These are phyloP conservation scores for Fomitopsis pinicola DNA, from an alignment of 1,284 basidiomycete genomes.

Conservation along the genomic window DNA sequence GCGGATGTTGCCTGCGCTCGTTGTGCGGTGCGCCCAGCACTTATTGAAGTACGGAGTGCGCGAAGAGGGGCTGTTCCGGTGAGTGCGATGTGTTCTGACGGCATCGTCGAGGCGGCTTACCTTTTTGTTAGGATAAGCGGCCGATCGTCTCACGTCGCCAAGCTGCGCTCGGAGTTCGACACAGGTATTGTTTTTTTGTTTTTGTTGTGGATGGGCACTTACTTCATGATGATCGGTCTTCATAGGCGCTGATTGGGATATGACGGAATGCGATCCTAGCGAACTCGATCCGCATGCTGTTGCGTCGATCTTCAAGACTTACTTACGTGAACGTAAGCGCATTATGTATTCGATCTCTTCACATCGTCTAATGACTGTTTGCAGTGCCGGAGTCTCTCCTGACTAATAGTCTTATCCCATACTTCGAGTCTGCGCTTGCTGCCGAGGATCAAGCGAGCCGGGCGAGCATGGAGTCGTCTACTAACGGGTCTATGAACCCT, in stretches of 20 bases:
- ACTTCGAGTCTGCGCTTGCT: constrained; percentile 72
- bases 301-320: constrained; percentile 81
- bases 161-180: constrained; percentile 80
- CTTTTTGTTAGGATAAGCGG: constrained; percentile 59
- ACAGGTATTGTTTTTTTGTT: constrained; percentile 45
- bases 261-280: constrained; percentile 68
- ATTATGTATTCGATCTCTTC: constrained; percentile 5
- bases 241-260: constrained; percentile 79
- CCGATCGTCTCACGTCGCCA: constrained; percentile 69
- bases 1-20: constrained; percentile 64
- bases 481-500: constrained; percentile 7
- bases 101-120: background rate
- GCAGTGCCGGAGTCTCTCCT: constrained; percentile 81
- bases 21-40: constrained; percentile 78
- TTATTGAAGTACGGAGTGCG: constrained; percentile 74
- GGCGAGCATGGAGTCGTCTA: constrained; percentile 20
- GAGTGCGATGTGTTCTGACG: constrained; percentile 18
- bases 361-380: constrained; percentile 6
- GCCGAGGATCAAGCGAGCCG: constrained; percentile 41
- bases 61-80: constrained; percentile 84
- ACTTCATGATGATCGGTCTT: constrained; percentile 7
- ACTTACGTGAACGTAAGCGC: constrained; percentile 69
- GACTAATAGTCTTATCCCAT: constrained; percentile 61
- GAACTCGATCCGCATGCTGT: constrained; percentile 92
- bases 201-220: background rate